Base-by-base conservation (phyloP, 2,329 filamentous ascomycete genomes). In the Pseudogymnoascus pannorum region DNA sequence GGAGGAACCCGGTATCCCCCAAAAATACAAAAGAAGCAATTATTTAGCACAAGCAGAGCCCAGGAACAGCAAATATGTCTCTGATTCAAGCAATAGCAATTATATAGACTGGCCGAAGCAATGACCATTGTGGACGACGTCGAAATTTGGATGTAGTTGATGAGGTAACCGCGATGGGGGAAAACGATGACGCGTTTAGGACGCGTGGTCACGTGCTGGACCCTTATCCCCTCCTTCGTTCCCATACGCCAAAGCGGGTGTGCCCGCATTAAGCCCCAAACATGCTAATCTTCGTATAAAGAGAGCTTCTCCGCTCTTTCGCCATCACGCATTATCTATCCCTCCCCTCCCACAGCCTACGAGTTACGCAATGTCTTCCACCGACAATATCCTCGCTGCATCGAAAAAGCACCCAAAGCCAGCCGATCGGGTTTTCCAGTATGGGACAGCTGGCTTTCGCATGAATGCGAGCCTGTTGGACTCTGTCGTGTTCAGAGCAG, bases 401-500 rank as follows among this genome's bases (percentile, higher is more conserved):
- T 86, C 85, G 60, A 77, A 80, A 75, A 85, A 81, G 75, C 82
- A 87, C 72, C 80, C 84, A 66, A 84, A 85, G 61, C 73, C 73
- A 59, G 71, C 76, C 60, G 80, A 80, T 67, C 80, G 79, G 61
- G 68, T 75, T 62, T 87, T 85, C 76, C 84, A 82, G 67, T 87
- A 87, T 75, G 85, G 85, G 67, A 87, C 85, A 29, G 85, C 85
- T 48, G 85, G 85, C 64, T 87, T 87, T 72, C 84, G 85, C 68
- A 87, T 87, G 85, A 83, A 82, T 72, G 83, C 85, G 31, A 87
- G 92, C 70, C 83, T 96, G 61, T 88, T 97, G 70, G 90, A 95
- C 72, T 94, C 91, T 35, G 91, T 99, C 66, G 85, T 96, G 68
- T 97, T 93, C 77, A 88, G 92, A 54, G 92, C 97, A 66, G 94